phyloP scores from a whole-genome alignment of 148 eudicot genomes.

The Heliamphora exappendiculata region DNA sequence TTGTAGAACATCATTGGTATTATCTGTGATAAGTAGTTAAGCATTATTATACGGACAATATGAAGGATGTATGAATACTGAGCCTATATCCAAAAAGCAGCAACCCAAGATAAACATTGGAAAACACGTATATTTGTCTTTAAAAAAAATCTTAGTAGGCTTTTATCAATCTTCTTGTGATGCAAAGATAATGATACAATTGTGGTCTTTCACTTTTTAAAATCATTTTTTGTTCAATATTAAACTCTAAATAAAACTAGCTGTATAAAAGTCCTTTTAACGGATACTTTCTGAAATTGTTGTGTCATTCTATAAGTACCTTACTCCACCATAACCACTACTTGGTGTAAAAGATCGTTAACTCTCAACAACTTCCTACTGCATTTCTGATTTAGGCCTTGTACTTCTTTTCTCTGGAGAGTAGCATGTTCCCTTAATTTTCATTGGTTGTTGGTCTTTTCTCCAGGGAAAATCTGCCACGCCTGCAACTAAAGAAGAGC shows the following conservation, averaged over 20 bases:
- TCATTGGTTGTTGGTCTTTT: background rate
- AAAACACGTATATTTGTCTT: too few species aligned
- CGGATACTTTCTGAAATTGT: background rate
- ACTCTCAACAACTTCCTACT: background rate
- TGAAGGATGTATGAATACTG: background rate
- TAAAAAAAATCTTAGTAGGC: too few species aligned
- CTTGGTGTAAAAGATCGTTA: background rate
- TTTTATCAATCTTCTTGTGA: background rate
- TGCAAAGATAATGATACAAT: background rate
- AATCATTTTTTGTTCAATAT: background rate
- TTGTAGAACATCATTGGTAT: background rate
- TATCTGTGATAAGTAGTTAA: too few species aligned
- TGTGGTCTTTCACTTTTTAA: too few species aligned
- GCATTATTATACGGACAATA: background rate
- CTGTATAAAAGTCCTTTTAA: background rate
- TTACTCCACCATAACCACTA: background rate
- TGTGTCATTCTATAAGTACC: background rate
- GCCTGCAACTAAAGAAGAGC: conserved; percentile 73
- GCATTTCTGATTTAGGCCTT: background rate
- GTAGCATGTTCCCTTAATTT: background rate
- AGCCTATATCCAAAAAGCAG: background rate
- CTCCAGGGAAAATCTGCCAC: conserved; percentile 43
- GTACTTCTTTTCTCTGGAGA: background rate
- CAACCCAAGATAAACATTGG: background rate
- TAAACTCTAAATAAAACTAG: background rate